phyloP scores from a whole-genome alignment of 1,139 yeast species.

The Yamadazyma siamensis region DNA sequence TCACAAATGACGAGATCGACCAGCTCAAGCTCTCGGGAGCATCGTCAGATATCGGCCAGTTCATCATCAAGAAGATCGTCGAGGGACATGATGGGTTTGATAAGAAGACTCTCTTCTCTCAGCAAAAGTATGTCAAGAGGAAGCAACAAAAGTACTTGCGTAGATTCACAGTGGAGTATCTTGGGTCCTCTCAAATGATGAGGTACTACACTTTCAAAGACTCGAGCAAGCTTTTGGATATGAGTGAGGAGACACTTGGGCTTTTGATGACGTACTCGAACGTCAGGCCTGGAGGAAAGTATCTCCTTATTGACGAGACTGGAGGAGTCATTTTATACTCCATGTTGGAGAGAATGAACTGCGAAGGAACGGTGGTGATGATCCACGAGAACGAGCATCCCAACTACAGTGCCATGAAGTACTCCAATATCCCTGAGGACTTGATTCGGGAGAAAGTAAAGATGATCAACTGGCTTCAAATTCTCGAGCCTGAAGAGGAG shows the following conservation, averaged over 20 bases:
- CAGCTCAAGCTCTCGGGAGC: slow-evolving; percentile 66
- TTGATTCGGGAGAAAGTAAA: slow-evolving; percentile 55
- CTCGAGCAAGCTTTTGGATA: slow-evolving; percentile 64
- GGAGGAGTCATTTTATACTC: slow-evolving; percentile 84
- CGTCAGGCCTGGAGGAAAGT: slow-evolving; percentile 84
- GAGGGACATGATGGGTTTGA: slow-evolving; percentile 84
- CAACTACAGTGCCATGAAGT: slow-evolving; percentile 66
- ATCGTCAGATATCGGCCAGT: slow-evolving; percentile 67
- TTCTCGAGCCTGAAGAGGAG: slow-evolving; percentile 71
- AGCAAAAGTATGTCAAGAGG: slow-evolving; percentile 85
- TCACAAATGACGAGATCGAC: slow-evolving; percentile 76
- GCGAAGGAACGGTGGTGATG: slow-evolving; percentile 71
- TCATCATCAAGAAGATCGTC: slow-evolving; percentile 76
- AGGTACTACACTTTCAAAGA: slow-evolving; percentile 76
- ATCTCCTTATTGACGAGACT: slow-evolving; percentile 85
- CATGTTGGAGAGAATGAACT: slow-evolving; percentile 85
- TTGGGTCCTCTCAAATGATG: slow-evolving; percentile 74
- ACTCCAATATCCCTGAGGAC: slow-evolving; percentile 59
- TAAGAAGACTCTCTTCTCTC: slow-evolving; percentile 84
- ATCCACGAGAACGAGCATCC: slow-evolving; percentile 93
- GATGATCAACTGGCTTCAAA: slow-evolving; percentile 75
- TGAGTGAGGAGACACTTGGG: slow-evolving; percentile 83
- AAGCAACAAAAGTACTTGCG: slow-evolving; percentile 89
- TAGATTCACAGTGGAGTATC: slow-evolving; percentile 75
- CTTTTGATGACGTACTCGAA: slow-evolving; percentile 73